Percentiles rank a stretch among this genome's conserved stretches.
phyloP scores from a whole-genome alignment of 2,329 filamentous ascomycete species.

The Calonectria naviculata region DNA sequence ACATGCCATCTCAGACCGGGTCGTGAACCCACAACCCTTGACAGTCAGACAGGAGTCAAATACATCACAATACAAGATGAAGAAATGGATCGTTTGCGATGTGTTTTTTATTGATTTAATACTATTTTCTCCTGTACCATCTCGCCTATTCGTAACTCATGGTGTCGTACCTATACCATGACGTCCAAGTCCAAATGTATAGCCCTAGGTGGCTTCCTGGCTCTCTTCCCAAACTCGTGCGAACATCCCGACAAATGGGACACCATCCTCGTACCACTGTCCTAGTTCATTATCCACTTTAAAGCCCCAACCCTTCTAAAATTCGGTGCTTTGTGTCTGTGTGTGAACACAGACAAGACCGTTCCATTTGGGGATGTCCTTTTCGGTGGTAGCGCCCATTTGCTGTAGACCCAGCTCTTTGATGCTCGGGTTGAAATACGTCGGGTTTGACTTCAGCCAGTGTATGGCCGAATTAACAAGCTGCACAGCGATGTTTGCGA shows the following conservation, averaged over 20 bases:
- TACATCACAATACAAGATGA: too few species aligned
- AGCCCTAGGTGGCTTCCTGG: slow-evolving; percentile 41
- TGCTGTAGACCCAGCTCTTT: slow-evolving; percentile 56
- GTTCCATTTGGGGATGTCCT: slow-evolving; percentile 70
- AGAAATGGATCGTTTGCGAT: too few species aligned
- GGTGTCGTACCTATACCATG: neutral
- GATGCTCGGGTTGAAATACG: slow-evolving; percentile 63
- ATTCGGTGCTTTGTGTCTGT: slow-evolving; percentile 71
- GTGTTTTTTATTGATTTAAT: too few species aligned
- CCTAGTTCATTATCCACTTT: slow-evolving; percentile 78
- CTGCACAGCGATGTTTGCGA: slow-evolving; percentile 64
- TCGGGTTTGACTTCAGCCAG: slow-evolving; percentile 74
- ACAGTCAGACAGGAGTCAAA: too few species aligned
- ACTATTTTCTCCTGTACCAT: neutral
- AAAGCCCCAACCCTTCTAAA: slow-evolving; percentile 82
- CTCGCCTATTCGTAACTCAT: neutral
- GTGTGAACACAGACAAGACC: slow-evolving; percentile 85
- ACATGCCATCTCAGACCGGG: neutral
- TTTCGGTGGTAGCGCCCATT: slow-evolving; percentile 51
- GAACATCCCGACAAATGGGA: slow-evolving; percentile 89
- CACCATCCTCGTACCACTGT: slow-evolving; percentile 85
- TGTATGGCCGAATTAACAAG: slow-evolving; percentile 74
- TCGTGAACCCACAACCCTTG: neutral
- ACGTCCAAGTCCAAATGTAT: slow-evolving; percentile 12
- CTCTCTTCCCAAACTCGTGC: slow-evolving; percentile 53